Evolutionary conservation across 139 green algal species (phyloP).

Genomic region (Tetraselmis chui): DNA sequence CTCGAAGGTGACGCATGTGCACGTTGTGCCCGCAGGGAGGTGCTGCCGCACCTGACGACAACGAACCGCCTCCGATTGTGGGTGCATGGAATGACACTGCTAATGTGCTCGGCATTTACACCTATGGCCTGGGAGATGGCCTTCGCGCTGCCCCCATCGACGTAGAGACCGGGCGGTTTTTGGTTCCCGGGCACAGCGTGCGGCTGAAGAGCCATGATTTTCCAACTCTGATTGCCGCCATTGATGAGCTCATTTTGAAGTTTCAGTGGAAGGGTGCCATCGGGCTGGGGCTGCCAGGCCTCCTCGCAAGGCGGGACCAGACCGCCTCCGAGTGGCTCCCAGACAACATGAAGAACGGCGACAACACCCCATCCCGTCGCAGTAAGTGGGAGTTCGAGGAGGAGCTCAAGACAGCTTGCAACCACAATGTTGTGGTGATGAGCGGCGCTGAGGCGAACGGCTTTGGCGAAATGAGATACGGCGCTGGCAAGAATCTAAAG

Average conservation of each 20-base stretch:
- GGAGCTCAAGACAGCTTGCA: slow-evolving; percentile 2
- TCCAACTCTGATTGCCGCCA: background rate
- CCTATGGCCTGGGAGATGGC: slow-evolving; percentile 5
- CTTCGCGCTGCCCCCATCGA: slow-evolving; percentile 14
- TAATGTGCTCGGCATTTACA: slow-evolving; percentile 11
- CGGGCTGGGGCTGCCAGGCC: slow-evolving; percentile 14
- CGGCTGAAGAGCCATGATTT: slow-evolving; percentile 1
- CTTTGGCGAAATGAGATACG: slow-evolving; percentile 15
- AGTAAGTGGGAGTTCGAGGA: slow-evolving; percentile 10
- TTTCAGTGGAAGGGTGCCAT: slow-evolving; percentile 21
- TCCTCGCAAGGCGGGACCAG: background rate
- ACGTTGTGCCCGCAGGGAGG: too few species aligned
- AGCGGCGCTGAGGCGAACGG: slow-evolving; percentile 18
- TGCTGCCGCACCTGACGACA: background rate
- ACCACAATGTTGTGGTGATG: slow-evolving; percentile 9
- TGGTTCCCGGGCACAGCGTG: background rate
- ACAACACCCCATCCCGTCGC: background rate
- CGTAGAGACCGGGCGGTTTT: slow-evolving; percentile 11
- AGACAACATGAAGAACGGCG: background rate
- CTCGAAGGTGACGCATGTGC: too few species aligned
- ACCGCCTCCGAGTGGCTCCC: background rate
- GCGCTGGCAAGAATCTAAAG: slow-evolving; percentile 10
- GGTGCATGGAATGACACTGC: background rate
- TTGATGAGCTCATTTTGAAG: slow-evolving; percentile 9
- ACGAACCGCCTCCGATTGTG: slow-evolving; percentile 4